phyloP scores from a whole-genome alignment of 2,329 filamentous ascomycete species.

The Huntiella moniliformis region DNA sequence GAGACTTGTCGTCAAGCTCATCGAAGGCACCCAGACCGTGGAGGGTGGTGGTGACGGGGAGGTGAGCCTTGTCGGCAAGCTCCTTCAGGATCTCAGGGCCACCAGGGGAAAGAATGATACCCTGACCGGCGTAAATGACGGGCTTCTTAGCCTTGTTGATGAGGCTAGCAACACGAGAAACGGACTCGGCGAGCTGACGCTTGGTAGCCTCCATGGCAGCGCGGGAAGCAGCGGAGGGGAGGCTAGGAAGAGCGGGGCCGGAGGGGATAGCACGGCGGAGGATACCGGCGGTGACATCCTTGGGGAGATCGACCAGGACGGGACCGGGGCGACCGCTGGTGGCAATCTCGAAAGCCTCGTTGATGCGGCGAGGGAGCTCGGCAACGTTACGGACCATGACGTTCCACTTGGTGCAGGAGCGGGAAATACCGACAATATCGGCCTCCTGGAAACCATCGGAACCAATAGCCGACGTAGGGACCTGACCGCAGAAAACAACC shows the following conservation, averaged over 20 bases:
- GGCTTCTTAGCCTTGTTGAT: conserved; percentile 86
- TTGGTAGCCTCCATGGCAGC: conserved; percentile 56
- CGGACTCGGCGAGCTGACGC: conserved; percentile 54
- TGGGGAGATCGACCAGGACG: conserved; percentile 86
- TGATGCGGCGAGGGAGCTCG: conserved; percentile 82
- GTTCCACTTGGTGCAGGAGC: conserved; percentile 97
- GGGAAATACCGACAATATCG: conserved; percentile 81
- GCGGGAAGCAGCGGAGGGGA: conserved; percentile 71
- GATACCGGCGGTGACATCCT: conserved; percentile 81
- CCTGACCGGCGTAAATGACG: conserved; percentile 85
- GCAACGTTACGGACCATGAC: conserved; percentile 94
- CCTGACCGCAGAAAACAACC: conserved; percentile 91
- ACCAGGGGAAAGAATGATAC: conserved; percentile 61
- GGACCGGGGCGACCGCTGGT: conserved; percentile 86
- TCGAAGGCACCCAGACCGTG: conserved; percentile 86
- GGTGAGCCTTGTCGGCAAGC: conserved; percentile 74
- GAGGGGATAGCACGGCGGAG: conserved; percentile 69
- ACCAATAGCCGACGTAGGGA: conserved; percentile 73
- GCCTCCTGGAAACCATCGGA: conserved; percentile 96
- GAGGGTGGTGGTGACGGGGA: conserved; percentile 89
- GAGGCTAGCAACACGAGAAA: conserved; percentile 59
- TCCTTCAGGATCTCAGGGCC: conserved; percentile 65
- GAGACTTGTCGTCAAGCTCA: conserved; percentile 79
- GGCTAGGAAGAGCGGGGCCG: conserved; percentile 51
- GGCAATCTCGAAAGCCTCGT: conserved; percentile 96